Evolutionary conservation across 352 stramenopile genomes (phyloP), one percentile per base, ranked within the genome.

Genomic region (Phytophthora tentaculata): DNA sequence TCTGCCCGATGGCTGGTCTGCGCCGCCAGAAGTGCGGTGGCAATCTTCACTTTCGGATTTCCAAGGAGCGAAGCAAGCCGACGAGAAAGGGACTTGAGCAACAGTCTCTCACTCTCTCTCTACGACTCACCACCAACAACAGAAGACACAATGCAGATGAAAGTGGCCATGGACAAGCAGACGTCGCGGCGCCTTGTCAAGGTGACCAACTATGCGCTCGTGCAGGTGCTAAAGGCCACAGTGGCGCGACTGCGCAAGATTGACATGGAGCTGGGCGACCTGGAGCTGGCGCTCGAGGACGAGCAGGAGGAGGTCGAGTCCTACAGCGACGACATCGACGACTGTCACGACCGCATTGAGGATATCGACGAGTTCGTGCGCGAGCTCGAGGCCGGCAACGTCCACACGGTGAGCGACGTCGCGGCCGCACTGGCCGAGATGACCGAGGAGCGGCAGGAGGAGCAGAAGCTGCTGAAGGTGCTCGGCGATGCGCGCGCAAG

Each of bases 301-400:
- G 74, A 74, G 28, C 66, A 71, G 29, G 74, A 81, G 48, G 74
- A 81, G 56, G 56, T 76, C 24, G 74, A 79, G 58, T 76, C 73
- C 24, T 81, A 81, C 56, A 66, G 66, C 22, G 74, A 81, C 56
- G 74, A 81, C 70, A 73, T 82, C 23, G 72, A 77, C 48, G 74
- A 80, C 62, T 82, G 74, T 51, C 60, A 72, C 64, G 74, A 82
- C 37, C 67, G 74, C 32, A 69, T 82, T 24, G 74, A 73, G 41
- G 74, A 82, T 56, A 82, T 82, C 13, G 69, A 82, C 51, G 71
- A 80, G 54, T 80, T 82, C 39, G 64, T 82, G 57, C 64, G 64
- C 29, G 74, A 82, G 50, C 56, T 82, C 16, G 35, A 69, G 29
- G 68, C 64, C 13, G 74, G 72, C 23, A 76, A 61, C 47, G 69